Conservation (phyloP, 805 yeast species). For the Sungouiella thailandica region DNA sequence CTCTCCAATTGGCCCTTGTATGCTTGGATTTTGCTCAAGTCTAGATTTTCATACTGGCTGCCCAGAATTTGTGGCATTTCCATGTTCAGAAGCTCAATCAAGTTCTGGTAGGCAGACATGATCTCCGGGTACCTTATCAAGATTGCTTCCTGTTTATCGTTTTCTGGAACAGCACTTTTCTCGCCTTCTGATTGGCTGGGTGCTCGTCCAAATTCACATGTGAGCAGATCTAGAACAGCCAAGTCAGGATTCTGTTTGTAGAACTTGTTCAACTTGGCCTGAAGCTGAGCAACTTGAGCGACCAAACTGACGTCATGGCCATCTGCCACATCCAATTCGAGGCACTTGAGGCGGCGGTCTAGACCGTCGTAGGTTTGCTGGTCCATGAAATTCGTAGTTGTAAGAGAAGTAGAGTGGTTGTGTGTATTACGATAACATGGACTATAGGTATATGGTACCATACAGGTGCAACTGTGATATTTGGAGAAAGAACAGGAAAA, state of each 20-base stretch:
- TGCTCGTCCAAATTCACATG: too few species aligned
- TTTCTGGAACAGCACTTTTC: background rate
- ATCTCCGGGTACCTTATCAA: constrained; percentile 19
- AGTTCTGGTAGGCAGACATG: constrained; percentile 16
- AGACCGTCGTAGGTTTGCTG: background rate
- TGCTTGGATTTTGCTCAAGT: constrained; percentile 1
- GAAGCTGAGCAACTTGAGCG: constrained; percentile 7
- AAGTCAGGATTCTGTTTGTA: constrained; percentile 8
- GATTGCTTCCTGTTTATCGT: constrained; percentile 17
- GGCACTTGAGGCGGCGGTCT: constrained; percentile 1
- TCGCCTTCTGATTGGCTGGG: background rate
- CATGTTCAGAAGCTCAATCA: constrained; percentile 19
- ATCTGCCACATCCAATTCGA: constrained; percentile 6
- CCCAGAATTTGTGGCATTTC: constrained; percentile 14
- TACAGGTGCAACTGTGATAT: background rate
- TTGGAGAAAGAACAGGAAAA: background rate
- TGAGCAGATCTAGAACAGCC: constrained; percentile 2
- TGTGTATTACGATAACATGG: background rate
- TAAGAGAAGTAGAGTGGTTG: background rate
- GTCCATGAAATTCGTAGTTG: constrained; percentile 1
- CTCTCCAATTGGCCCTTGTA: background rate
- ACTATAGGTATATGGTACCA: background rate
- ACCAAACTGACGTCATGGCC: background rate
- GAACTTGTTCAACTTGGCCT: constrained; percentile 7
- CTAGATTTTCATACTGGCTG: constrained; percentile 3